Percentiles rank a stretch among this genome's conserved stretches.
phyloP scores from a whole-genome alignment of 192 early-diverging fungal genomes.

The Podila clonocystis region DNA sequence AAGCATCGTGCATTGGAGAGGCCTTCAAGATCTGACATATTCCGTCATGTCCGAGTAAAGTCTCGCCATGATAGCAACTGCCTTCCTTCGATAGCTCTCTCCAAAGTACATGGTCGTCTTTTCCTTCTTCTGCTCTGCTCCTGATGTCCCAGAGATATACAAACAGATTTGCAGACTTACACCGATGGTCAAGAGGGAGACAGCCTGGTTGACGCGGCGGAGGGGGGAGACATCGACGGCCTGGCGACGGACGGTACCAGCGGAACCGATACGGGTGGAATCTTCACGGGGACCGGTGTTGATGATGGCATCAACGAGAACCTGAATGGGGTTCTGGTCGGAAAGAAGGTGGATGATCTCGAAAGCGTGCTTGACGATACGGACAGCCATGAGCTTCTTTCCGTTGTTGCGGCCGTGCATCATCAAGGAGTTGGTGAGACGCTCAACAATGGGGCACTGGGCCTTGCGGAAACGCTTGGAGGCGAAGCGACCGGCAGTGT shows the following conservation, averaged over 20 bases:
- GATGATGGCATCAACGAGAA: constrained; percentile 97
- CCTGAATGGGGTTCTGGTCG: constrained; percentile 98
- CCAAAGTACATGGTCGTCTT: no score
- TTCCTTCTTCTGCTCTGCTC: not conserved
- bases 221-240: constrained; percentile 99
- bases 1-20: no score
- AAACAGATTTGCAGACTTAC: constrained; percentile 56
- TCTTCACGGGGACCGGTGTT: constrained; percentile 99
- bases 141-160: not conserved
- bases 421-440: constrained; percentile 98
- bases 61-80: no score
- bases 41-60: no score
- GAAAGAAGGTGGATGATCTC: constrained; percentile 99
- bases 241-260: constrained; percentile 98
- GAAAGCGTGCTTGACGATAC: constrained; percentile 99
- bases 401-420: constrained; percentile 99
- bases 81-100: no score
- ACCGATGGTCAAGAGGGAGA: constrained; percentile 94
- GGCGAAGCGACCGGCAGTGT: constrained; percentile 99
- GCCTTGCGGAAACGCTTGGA: constrained; percentile 97
- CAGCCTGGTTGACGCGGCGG: constrained; percentile 96
- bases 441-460: constrained; percentile 98
- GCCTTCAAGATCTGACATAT: no score
- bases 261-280: constrained; percentile 97
- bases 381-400: constrained; percentile 99